phyloP scores from a whole-genome alignment of 164 flowering plant genomes.

The Magnolia officinalis region DNA sequence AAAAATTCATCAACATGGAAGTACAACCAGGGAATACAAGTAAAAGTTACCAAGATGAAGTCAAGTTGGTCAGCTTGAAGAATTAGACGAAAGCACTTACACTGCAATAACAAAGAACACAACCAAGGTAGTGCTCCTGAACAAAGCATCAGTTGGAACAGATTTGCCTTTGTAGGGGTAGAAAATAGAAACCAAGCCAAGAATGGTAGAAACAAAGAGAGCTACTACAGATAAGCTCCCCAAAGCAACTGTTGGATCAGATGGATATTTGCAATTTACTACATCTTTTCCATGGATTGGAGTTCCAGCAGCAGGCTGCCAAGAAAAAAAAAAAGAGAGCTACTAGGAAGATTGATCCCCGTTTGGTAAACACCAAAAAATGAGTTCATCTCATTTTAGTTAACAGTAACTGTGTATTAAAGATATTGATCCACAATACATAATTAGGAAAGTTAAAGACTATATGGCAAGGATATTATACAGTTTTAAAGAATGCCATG shows the following conservation, averaged over 20 bases:
- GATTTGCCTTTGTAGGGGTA: constrained; percentile 69
- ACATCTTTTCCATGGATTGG: constrained; percentile 34
- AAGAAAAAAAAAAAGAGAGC: constrained; percentile 9
- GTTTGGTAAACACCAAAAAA: too few species aligned
- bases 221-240: constrained; percentile 46
- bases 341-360: too few species aligned
- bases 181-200: constrained; percentile 49
- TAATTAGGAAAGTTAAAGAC: too few species aligned
- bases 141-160: constrained; percentile 57
- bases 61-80: background rate
- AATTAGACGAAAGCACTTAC: constrained; percentile 39
- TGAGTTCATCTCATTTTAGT: too few species aligned
- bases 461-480: too few species aligned
- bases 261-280: constrained; percentile 56
- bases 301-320: constrained; percentile 58
- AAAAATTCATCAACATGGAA: too few species aligned
- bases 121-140: constrained; percentile 50
- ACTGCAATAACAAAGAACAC: constrained; percentile 62
- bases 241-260: constrained; percentile 57
- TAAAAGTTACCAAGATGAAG: background rate
- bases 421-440: too few species aligned
- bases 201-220: constrained; percentile 32
- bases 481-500: too few species aligned
- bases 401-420: too few species aligned
- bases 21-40: background rate